Percentiles rank a stretch among this genome's conserved stretches.
Evolutionary conservation across 2,329 filamentous ascomycete species (phyloP).

Genomic region (Xylariaceae sp.): DNA sequence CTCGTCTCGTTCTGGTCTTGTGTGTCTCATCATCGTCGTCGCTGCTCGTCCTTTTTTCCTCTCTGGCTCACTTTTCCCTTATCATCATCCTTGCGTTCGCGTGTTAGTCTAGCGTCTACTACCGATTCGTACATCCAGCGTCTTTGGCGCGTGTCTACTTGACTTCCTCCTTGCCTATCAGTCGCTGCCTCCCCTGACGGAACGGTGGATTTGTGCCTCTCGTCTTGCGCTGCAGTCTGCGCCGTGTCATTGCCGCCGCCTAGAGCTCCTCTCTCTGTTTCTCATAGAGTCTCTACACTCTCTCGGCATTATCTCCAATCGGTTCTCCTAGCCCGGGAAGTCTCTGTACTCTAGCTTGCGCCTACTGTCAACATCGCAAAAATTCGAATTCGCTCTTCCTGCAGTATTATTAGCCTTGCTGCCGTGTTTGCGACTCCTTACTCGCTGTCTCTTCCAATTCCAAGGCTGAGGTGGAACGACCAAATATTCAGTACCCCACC

Average conservation of each 20-base stretch:
- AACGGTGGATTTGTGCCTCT: constrained; percentile 15
- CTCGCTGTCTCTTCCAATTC: not conserved
- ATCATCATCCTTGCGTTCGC: constrained; percentile 30
- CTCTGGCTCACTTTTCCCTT: constrained; percentile 37
- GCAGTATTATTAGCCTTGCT: constrained; percentile 28
- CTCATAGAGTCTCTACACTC: constrained; percentile 29
- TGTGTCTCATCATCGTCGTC: constrained; percentile 38
- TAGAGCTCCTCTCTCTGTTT: constrained; percentile 22
- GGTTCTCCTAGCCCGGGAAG: constrained; percentile 31
- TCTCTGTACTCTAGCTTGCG: constrained; percentile 26
- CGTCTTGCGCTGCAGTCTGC: constrained; percentile 26
- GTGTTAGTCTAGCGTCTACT: constrained; percentile 25
- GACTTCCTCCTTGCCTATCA: constrained; percentile 28
- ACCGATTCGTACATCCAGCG: constrained; percentile 21
- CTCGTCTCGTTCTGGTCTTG: constrained; percentile 34
- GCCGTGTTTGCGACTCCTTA: constrained; percentile 18
- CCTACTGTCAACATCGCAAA: constrained; percentile 30
- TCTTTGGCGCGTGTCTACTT: constrained; percentile 30
- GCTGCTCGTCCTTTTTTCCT: constrained; percentile 35
- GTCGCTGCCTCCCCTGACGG: constrained; percentile 21
- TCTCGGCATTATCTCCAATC: constrained; percentile 32
- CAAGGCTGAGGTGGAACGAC: constrained; percentile 16
- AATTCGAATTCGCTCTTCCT: constrained; percentile 25
- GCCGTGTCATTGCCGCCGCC: constrained; percentile 26
- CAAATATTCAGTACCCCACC: constrained; percentile 34